Conservation (phyloP, 2,329 filamentous ascomycete species). For the Colletotrichum sp. region DNA sequence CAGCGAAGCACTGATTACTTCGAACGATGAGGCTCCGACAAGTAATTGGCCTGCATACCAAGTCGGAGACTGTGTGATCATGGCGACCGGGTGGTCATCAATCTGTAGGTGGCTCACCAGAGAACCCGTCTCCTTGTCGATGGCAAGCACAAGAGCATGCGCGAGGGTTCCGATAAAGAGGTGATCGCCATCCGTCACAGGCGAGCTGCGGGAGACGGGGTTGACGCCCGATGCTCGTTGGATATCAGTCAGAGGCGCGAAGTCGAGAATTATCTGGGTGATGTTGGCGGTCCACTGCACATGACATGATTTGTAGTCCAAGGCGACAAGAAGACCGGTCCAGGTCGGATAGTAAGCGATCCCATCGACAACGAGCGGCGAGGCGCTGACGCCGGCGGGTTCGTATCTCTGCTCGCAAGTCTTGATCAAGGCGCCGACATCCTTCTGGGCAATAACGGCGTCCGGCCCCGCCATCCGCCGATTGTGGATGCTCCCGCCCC, state of each 20-base stretch:
- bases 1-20: not conserved
- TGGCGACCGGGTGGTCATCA: not conserved
- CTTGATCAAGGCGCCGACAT: not conserved
- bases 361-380: conserved; percentile 16
- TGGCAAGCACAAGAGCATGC: not conserved
- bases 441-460: not conserved
- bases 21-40: not conserved
- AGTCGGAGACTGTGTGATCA: not conserved
- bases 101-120: not conserved
- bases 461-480: not conserved
- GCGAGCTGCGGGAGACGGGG: not conserved
- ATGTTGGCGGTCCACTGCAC: not conserved
- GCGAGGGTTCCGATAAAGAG: not conserved
- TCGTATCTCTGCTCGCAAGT: not conserved
- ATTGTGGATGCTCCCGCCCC: not conserved
- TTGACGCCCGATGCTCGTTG: not conserved
- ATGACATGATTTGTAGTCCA: conserved; percentile 30
- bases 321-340: conserved; percentile 33
- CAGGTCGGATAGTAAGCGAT: conserved; percentile 35
- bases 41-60: not conserved
- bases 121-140: not conserved
- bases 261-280: not conserved
- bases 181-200: not conserved
- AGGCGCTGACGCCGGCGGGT: not conserved
- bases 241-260: not conserved